Evolutionary conservation across 441 rosid species (phyloP), one percentile per base, ranked within the genome.

Genomic region (Pelargonium citronellum): DNA sequence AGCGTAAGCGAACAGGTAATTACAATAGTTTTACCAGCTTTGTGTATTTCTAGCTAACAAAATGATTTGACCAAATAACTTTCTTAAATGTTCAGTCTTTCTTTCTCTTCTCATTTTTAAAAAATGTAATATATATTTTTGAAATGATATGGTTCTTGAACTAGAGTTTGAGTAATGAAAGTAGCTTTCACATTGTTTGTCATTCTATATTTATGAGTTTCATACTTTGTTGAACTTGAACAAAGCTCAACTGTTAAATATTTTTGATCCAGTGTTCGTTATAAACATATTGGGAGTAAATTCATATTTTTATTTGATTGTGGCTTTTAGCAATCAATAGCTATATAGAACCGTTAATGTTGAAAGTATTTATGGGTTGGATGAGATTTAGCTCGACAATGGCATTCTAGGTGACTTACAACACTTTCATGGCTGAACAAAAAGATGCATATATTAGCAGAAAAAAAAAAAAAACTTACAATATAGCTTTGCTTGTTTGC

Each of bases 1-100:
- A 83, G 84, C 41, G 86, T 82, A 68, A 82, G 85, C n/a, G 97
- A 92, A 79, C 97, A 85, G 97, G 98, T 91, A 79, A 75, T 46
- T 68, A 49, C 55, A 70, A 67, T 75, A 41, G 1, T 2, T 71
- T 51, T 53, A 65, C 69, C 22, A 12, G 16, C 44, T 64, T 61
- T 60, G 71, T 67, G 58, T 43, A 12, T 70, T 30, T n/a, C 1
- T 22, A 39, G 27, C 55, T 47, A 75, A 66, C 58, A 41, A 60
- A 46, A 41, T 67, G 37, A 58, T 27, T 65, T 30, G 67, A 5
- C 44, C 46, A n/a, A 9, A 27, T 27, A 6, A 30, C n/a, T 2
- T n/a, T 64, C 20, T 39, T 37, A 34, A 3, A 37, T 64, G 22
- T 64, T 34, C n/a, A 5, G 43, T n/a, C 43, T 30, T 27, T 34